Percentiles rank a stretch among this genome's conserved stretches.
Conservation (phyloP, 1,284 basidiomycete genomes). For the Papiliotrema fonsecae region DNA sequence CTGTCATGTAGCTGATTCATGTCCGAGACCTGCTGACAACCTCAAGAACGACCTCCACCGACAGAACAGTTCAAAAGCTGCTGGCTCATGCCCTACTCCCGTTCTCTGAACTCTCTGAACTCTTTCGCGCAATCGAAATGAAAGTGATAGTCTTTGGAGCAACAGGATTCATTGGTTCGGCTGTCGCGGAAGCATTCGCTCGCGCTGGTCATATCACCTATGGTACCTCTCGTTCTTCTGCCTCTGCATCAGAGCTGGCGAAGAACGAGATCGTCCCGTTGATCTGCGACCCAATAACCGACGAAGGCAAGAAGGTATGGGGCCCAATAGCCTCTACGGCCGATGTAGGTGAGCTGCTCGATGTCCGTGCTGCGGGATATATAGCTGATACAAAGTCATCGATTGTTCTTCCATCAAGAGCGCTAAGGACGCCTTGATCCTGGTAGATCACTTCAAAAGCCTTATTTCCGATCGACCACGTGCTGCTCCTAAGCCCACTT, state of each 20-base stretch:
- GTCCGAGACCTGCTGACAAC: too few relatives aligned
- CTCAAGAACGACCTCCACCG: too few relatives aligned
- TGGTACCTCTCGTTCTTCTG: conserved; percentile 51
- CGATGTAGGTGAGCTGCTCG: conserved; percentile 51
- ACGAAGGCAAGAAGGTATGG: conserved; percentile 44
- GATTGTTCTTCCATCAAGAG: conserved; percentile 41
- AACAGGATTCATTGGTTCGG: conserved; percentile 54
- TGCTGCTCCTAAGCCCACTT: conserved; percentile 50
- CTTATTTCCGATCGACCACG: conserved; percentile 15
- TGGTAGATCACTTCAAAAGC: conserved; percentile 27
- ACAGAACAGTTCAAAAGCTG: too few relatives aligned
- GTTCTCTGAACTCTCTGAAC: too few relatives aligned
- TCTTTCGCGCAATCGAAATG: too few relatives aligned
- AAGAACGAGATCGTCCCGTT: conserved; percentile 56
- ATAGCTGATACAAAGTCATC: conserved; percentile 36
- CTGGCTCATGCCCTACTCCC: too few relatives aligned
- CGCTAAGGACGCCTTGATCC: conserved; percentile 34
- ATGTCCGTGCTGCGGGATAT: conserved; percentile 18
- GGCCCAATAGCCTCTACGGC: conserved; percentile 49
- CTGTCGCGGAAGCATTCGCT: conserved; percentile 52
- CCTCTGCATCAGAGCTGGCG: conserved; percentile 44
- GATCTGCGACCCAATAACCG: conserved; percentile 47
- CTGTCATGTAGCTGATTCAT: too few relatives aligned
- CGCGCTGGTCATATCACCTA: conserved; percentile 57
- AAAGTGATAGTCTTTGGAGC: conserved; percentile 47